Conservation (phyloP, 768 basidiomycete genomes). For the Kwoniella dendrophila region DNA sequence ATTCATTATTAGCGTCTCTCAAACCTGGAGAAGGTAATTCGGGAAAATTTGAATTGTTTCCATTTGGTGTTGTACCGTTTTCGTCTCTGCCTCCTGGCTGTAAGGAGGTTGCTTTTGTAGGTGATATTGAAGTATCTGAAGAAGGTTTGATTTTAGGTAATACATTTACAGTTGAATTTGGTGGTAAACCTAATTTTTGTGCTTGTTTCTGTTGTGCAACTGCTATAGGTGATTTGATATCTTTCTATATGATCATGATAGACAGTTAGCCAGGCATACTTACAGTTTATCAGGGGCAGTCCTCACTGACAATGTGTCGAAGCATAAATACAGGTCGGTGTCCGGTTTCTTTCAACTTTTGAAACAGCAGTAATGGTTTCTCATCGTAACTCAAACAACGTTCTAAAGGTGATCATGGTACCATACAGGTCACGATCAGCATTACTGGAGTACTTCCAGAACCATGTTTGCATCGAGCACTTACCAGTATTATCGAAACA, state of each 20-base stretch:
- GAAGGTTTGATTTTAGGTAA: slow-evolving; percentile 42
- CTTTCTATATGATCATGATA: slow-evolving; percentile 55
- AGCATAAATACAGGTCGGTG: slow-evolving; percentile 98
- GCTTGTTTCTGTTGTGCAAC: slow-evolving; percentile 97
- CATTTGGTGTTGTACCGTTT: slow-evolving; percentile 34
- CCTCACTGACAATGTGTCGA: slow-evolving; percentile 52
- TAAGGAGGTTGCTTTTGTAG: slow-evolving; percentile 37
- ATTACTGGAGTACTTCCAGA: slow-evolving; percentile 37
- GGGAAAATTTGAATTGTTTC: slow-evolving; percentile 45
- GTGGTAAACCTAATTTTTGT: slow-evolving; percentile 60
- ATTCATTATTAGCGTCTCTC: slow-evolving; percentile 16
- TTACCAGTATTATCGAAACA: slow-evolving; percentile 90
- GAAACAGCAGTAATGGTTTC: slow-evolving; percentile 94
- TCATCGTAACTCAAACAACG: slow-evolving; percentile 97
- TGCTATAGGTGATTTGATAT: slow-evolving; percentile 94
- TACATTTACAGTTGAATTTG: slow-evolving; percentile 29
- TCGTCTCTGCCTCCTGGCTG: slow-evolving; percentile 29
- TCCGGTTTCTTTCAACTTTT: slow-evolving; percentile 92
- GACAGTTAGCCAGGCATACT: not conserved
- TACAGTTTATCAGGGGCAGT: not conserved
- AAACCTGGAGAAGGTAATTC: slow-evolving; percentile 54
- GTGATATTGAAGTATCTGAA: slow-evolving; percentile 32
- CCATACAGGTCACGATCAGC: slow-evolving; percentile 57
- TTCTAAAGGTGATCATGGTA: slow-evolving; percentile 61
- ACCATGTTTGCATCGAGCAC: slow-evolving; percentile 48